Percentiles rank a stretch among this genome's conserved stretches.
phyloP scores from a whole-genome alignment of 345 rosid species.

The Acer negundo region DNA sequence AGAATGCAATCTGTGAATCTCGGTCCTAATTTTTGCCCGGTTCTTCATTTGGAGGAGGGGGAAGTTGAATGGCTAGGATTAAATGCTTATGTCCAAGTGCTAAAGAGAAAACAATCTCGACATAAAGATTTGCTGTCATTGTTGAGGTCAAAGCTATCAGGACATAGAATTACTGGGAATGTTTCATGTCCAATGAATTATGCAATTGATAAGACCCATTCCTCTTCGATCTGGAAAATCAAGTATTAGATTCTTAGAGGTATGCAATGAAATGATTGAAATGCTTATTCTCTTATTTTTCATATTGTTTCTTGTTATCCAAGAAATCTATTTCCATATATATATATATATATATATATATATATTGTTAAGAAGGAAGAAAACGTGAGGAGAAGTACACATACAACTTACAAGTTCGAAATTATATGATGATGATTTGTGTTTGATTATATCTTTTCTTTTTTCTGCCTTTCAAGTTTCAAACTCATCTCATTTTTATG shows the following conservation, averaged over 20 bases:
- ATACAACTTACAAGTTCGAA: no score
- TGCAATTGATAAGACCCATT: conserved; percentile 62
- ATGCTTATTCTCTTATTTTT: no score
- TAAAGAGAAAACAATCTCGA: conserved; percentile 64
- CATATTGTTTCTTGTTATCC: not conserved
- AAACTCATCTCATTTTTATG: no score
- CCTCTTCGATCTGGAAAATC: conserved; percentile 69
- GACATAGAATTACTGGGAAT: conserved; percentile 30
- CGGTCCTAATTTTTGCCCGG: conserved; percentile 33
- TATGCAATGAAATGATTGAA: not conserved
- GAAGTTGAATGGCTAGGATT: conserved; percentile 88
- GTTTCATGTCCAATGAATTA: conserved; percentile 43
- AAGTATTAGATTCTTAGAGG: conserved; percentile 38
- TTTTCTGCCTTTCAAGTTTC: no score
- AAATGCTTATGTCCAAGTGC: conserved; percentile 56
- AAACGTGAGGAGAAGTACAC: not conserved
- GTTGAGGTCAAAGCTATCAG: conserved; percentile 41
- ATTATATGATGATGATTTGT: no score
- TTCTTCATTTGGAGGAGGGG: conserved; percentile 40
- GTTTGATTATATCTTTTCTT: no score
- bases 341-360: no score
- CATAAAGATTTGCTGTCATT: conserved; percentile 44
- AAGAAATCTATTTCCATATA: not conserved
- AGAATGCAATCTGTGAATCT: conserved; percentile 41
- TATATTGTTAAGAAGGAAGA: not conserved